Base-by-base conservation (phyloP, 1,139 yeast genomes). In the Suhomyces ambrosiae region DNA sequence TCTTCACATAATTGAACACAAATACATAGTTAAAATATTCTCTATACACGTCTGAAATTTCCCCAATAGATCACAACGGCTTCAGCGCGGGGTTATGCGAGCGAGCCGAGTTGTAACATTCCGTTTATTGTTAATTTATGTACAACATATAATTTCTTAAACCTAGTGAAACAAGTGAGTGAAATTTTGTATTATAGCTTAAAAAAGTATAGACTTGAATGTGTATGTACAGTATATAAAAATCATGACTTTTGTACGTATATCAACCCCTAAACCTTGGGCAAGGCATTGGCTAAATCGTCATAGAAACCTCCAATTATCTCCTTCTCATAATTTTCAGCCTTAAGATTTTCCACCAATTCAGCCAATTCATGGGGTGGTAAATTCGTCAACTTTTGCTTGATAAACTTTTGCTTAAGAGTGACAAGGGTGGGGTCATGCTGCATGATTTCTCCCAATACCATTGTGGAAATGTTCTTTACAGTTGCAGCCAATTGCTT, bases 401-500 rank as follows among this genome's bases (percentile, higher is more conserved):
- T 44, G 7, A 73, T 56, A 47, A 74, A 74, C 11, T 50, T 42
- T 8, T 40, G 27, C 29, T 48, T 47, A 26, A 45, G 23, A 19
- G 50, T 47, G 11, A 54, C 45, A 22, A 68, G 66, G 4, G 56
- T 58, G 7, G 35, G 31, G 30, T 65, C 66, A 23, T 52, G 51
- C 36, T 66, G 65, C 74, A 75, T 71, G 23, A 70, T 61, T 27
- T 64, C 65, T 13, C 68, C 68, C 27, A 74, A 55, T 1, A 76
- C 66, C 11, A 74, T 57, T 19, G 60, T 53, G 3, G 71, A 51
- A 28, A 76, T 61, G 44, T 71, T 69, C n/a, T 60, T 54, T 40
- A 72, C 53, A 0, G 79, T 68, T 13, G 58, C 53, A 5, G 59
- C 63, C 48, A 76, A 52, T 41, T 67, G 71, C 35, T 62, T 58